phyloP scores from a whole-genome alignment of 345 rosid genomes.

The Lumnitzera racemosa region DNA sequence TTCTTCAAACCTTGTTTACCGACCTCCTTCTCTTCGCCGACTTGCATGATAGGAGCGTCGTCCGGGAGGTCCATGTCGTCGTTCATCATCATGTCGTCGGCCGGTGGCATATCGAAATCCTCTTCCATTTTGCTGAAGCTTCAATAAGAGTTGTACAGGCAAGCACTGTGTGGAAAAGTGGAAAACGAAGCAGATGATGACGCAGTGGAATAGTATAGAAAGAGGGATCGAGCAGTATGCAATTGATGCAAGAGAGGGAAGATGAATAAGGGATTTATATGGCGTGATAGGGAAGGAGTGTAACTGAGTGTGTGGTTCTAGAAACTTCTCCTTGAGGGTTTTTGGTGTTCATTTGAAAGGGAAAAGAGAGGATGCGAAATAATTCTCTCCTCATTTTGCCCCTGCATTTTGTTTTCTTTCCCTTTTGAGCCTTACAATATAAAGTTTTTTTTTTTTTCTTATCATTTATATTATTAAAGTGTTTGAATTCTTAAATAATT shows the following conservation, averaged over 20 bases:
- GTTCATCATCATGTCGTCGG: slow-evolving; percentile 14
- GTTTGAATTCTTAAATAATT: too few species aligned
- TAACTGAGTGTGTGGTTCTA: slow-evolving; percentile 1
- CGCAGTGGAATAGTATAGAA: background rate
- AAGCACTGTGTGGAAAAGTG: too few species aligned
- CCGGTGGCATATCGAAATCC: slow-evolving; percentile 25
- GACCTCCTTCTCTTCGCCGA: slow-evolving; percentile 43
- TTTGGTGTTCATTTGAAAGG: background rate
- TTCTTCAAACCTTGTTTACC: slow-evolving; percentile 44
- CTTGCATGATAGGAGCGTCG: slow-evolving; percentile 14
- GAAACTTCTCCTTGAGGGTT: slow-evolving; percentile 4
- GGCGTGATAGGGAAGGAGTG: background rate
- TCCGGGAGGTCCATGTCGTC: slow-evolving; percentile 22
- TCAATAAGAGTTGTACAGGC: too few species aligned
- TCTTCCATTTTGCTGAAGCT: slow-evolving; percentile 12
- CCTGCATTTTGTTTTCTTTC: too few species aligned
- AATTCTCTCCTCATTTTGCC: too few species aligned
- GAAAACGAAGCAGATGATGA: too few species aligned
- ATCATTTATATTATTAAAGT: too few species aligned
- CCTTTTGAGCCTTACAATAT: too few species aligned
- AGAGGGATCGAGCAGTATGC: background rate
- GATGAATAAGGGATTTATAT: background rate
- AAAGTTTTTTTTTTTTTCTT: too few species aligned
- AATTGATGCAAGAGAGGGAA: background rate
- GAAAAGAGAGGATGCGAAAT: too few species aligned